Conservation (phyloP, 306 rosid species). For the Aeschynomene evenia region DNA sequence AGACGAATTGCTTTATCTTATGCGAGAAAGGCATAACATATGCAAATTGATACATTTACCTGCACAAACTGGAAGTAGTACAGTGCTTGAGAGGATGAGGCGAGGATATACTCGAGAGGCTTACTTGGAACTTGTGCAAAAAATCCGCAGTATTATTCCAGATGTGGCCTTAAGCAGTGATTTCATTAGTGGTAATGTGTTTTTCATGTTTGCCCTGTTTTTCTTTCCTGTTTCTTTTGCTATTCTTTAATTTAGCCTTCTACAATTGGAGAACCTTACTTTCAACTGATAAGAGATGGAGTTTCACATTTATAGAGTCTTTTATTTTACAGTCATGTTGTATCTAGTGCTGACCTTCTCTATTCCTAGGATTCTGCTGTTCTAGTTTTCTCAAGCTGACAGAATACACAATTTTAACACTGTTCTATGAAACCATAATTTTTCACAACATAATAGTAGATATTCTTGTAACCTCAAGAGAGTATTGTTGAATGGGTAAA, state of each 20-base stretch:
- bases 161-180: slow-evolving; percentile 93
- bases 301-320: not conserved
- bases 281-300: slow-evolving; percentile 1
- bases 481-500: not conserved
- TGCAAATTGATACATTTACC: slow-evolving; percentile 87
- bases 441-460: not conserved
- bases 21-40: slow-evolving; percentile 86
- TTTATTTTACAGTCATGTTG: not conserved
- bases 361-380: not conserved
- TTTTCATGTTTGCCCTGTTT: not conserved
- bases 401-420: not conserved
- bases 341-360: slow-evolving; percentile 1
- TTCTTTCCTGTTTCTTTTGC: not conserved
- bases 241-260: slow-evolving; percentile 20
- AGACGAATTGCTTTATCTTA: slow-evolving; percentile 76
- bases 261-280: slow-evolving; percentile 12
- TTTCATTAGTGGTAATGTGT: slow-evolving; percentile 78
- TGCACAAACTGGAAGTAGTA: slow-evolving; percentile 81
- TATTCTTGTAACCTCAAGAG: slow-evolving; percentile 1
- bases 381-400: slow-evolving; percentile 5
- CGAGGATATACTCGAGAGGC: slow-evolving; percentile 94
- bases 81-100: slow-evolving; percentile 88
- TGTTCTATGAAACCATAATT: not conserved
- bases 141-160: slow-evolving; percentile 72
- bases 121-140: slow-evolving; percentile 86